phyloP scores from a whole-genome alignment of 164 flowering plant genomes.

The Aristolochia fimbriata region DNA sequence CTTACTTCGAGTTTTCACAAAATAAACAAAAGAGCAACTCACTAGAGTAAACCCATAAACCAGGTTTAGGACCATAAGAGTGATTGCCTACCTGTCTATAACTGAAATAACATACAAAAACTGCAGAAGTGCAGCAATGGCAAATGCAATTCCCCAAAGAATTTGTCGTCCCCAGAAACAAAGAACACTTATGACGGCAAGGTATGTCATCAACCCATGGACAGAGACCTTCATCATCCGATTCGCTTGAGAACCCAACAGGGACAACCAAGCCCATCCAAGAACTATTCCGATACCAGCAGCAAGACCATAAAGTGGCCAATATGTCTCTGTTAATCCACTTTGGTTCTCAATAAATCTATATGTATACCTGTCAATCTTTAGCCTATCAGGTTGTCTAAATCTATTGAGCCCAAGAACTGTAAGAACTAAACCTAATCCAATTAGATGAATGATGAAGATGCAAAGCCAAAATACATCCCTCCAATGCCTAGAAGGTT shows the following conservation, averaged over 20 bases:
- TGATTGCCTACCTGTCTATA: constrained; percentile 65
- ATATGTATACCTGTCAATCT: constrained; percentile 52
- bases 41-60: too few species aligned
- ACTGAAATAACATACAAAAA: constrained; percentile 86
- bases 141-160: constrained; percentile 85
- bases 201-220: constrained; percentile 82
- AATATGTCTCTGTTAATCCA: constrained; percentile 72
- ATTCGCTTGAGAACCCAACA: constrained; percentile 70
- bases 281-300: constrained; percentile 65
- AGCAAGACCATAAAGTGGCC: constrained; percentile 82
- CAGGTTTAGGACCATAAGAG: too few species aligned
- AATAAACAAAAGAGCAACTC: too few species aligned
- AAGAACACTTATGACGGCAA: constrained; percentile 82
- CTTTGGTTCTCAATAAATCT: constrained; percentile 28
- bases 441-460: constrained; percentile 55
- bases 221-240: constrained; percentile 89
- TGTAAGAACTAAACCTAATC: constrained; percentile 47
- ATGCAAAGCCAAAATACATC: constrained; percentile 85
- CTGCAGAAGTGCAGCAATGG: constrained; percentile 72
- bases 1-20: too few species aligned
- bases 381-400: constrained; percentile 59
- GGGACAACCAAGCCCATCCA: constrained; percentile 76
- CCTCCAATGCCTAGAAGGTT: constrained; percentile 61
- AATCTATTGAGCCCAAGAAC: constrained; percentile 86
- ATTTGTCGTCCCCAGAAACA: constrained; percentile 83